phyloP scores from a whole-genome alignment of 2,329 filamentous ascomycete genomes.

The Xylariales sp. region DNA sequence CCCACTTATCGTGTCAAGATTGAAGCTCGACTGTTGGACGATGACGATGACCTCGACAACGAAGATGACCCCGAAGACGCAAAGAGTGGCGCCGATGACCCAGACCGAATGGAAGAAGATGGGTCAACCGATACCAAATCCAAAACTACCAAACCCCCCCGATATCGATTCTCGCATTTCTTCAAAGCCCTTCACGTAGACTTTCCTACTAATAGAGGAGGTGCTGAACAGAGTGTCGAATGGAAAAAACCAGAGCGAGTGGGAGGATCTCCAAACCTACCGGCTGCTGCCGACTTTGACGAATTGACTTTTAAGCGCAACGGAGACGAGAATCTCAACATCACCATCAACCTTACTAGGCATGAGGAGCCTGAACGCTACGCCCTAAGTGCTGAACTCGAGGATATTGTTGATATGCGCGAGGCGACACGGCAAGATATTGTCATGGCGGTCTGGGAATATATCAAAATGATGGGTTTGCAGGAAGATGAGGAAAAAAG shows the following conservation, averaged over 20 bases:
- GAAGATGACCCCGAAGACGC: conserved; percentile 61
- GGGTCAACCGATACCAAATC: conserved; percentile 47
- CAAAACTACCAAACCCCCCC: conserved; percentile 56
- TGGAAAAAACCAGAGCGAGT: conserved; percentile 84
- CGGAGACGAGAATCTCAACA: conserved; percentile 91
- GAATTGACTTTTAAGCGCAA: conserved; percentile 90
- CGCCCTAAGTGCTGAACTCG: conserved; percentile 79
- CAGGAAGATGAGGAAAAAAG: conserved; percentile 97
- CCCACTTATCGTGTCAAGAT: conserved; percentile 92
- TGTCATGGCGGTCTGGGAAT: conserved; percentile 94
- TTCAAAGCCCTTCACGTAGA: conserved; percentile 84
- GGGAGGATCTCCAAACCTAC: conserved; percentile 64
- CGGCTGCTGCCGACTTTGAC: conserved; percentile 83
- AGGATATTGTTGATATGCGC: conserved; percentile 85
- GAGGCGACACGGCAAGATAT: conserved; percentile 90
- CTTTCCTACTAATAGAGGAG: conserved; percentile 72
- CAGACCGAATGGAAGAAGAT: conserved; percentile 71
- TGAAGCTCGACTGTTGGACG: conserved; percentile 84
- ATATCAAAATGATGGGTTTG: conserved; percentile 84
- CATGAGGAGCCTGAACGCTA: conserved; percentile 90
- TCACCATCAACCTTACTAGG: conserved; percentile 85
- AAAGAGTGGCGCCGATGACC: conserved; percentile 60
- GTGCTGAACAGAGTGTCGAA: conserved; percentile 72
- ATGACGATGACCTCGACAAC: conserved; percentile 63
- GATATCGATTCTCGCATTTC: conserved; percentile 77